Conservation (phyloP, 805 yeast species). For the Teunomyces panamensis region DNA sequence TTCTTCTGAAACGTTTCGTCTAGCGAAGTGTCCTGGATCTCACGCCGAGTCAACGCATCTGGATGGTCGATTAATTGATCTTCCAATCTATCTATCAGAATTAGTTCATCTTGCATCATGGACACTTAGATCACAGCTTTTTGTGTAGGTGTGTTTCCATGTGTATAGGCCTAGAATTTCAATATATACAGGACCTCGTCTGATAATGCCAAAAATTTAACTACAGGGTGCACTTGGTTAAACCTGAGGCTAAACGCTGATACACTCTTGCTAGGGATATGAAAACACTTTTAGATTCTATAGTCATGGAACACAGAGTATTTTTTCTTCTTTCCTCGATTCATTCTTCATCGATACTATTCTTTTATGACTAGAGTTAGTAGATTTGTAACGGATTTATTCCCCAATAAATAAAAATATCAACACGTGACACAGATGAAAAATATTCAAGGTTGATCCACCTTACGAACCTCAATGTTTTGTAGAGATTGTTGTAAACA, state of each 20-base stretch:
- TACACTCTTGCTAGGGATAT: no score
- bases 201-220: neutral
- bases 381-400: no score
- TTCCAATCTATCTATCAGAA: constrained; percentile 45
- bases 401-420: no score
- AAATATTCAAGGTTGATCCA: neutral
- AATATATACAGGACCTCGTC: neutral
- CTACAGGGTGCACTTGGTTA: no score
- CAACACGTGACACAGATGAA: neutral
- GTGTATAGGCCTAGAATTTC: neutral
- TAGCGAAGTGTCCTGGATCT: constrained; percentile 25
- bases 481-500: neutral
- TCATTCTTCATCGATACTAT: no score
- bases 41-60: constrained; percentile 28
- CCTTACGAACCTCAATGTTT: neutral
- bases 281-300: no score
- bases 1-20: constrained; percentile 43
- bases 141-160: neutral
- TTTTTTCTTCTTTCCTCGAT: no score
- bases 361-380: no score
- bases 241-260: no score
- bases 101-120: constrained; percentile 18
- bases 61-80: constrained; percentile 47
- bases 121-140: neutral
- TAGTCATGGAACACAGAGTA: no score